A percentile compares a stretch with the other conserved stretches of the same genome.
Evolutionary conservation across 2,329 filamentous ascomycete species (phyloP).

Genomic region (Sodiomyces alkalinus): DNA sequence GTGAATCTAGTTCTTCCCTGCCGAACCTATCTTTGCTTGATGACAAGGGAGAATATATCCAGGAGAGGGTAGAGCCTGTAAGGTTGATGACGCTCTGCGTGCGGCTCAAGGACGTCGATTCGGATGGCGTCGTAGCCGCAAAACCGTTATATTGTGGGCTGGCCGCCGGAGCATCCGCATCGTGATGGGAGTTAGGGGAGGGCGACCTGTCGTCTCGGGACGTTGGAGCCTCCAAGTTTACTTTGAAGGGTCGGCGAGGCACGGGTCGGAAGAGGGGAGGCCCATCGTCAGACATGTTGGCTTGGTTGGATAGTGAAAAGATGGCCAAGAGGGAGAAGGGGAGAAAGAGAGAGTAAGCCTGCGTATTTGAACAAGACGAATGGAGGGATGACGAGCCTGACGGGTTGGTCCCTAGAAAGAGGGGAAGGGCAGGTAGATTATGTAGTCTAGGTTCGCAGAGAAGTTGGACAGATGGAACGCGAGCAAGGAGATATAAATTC

Average conservation of each 20-base stretch:
- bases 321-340: too few relatives aligned
- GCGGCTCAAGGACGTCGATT: slow-evolving; percentile 37
- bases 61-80: slow-evolving; percentile 75
- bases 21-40: slow-evolving; percentile 31
- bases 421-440: too few relatives aligned
- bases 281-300: slow-evolving; percentile 23
- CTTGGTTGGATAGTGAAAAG: too few relatives aligned
- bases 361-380: too few relatives aligned
- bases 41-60: slow-evolving; percentile 67
- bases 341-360: too few relatives aligned
- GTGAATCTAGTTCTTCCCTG: slow-evolving; percentile 45
- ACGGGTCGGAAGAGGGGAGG: slow-evolving; percentile 52
- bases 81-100: slow-evolving; percentile 73
- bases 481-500: too few relatives aligned
- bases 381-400: too few relatives aligned
- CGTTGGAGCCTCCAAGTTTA: slow-evolving; percentile 32
- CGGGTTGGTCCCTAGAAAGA: too few relatives aligned
- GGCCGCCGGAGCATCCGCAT: slow-evolving; percentile 20
- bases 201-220: slow-evolving; percentile 21
- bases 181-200: slow-evolving; percentile 26
- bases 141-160: slow-evolving; percentile 9
- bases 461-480: too few relatives aligned
- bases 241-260: slow-evolving; percentile 56
- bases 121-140: slow-evolving; percentile 11
- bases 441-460: too few relatives aligned